These are phyloP conservation scores for peach (Prunus persica) DNA, from an alignment of 306 rosid genomes.

Conservation along the genomic window DNA sequence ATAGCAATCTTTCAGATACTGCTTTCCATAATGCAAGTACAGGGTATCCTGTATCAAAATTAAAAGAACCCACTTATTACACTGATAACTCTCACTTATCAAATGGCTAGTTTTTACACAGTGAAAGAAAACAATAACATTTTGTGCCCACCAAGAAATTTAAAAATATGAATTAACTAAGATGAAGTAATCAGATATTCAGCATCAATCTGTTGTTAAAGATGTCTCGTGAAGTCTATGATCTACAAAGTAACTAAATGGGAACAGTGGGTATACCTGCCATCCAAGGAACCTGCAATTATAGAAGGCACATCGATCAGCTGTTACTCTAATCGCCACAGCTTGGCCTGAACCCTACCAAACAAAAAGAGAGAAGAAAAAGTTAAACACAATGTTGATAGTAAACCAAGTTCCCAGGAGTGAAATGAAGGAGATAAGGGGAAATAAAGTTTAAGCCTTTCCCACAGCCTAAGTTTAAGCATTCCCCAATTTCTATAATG, in stretches of 20 bases:
- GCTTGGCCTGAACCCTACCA: constrained; percentile 92
- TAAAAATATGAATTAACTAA: not conserved
- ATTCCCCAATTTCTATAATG: not conserved
- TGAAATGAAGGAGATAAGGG: not conserved
- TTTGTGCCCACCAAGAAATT: not conserved
- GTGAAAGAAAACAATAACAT: not conserved
- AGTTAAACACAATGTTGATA: not conserved
- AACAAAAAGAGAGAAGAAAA: constrained; percentile 11
- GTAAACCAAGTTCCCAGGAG: not conserved
- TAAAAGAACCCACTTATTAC: not conserved
- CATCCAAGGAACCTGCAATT: constrained; percentile 95
- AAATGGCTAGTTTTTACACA: not conserved
- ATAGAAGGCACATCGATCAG: constrained; percentile 88
- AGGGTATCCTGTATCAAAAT: constrained; percentile 68
- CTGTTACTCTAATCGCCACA: constrained; percentile 87
- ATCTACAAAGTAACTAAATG: not conserved
- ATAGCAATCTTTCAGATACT: constrained; percentile 80
- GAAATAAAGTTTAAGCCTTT: not conserved
- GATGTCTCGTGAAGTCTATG: not conserved
- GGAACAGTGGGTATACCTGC: constrained; percentile 59
- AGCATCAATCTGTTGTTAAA: not conserved
- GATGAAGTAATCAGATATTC: not conserved
- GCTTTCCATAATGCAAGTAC: constrained; percentile 80
- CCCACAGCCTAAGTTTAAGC: not conserved
- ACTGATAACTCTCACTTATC: constrained; percentile 4